Percentiles rank a stretch among this genome's conserved stretches.
Evolutionary conservation across 208 protist species (phyloP).

Genomic region (Wallacemonas rigidus): DNA sequence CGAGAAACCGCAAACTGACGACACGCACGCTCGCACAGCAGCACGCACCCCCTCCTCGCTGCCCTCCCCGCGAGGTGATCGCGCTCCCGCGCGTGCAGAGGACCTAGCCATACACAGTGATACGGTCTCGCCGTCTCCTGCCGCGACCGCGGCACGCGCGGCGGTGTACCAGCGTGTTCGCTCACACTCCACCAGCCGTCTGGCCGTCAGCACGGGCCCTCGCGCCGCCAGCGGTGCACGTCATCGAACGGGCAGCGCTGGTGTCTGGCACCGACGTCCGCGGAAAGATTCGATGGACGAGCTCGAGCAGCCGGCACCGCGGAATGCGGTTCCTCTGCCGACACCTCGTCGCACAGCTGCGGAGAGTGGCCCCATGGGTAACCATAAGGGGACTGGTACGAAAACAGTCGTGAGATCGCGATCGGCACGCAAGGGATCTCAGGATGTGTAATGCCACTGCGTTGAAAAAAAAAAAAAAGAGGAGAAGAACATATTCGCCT

Average conservation of each 20-base stretch:
- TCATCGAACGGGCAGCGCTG: no score
- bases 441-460: not conserved
- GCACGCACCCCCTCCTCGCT: no score
- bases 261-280: not conserved
- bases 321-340: not conserved
- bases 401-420: slow-evolving; percentile 10
- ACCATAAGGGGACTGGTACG: not conserved
- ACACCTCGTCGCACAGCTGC: not conserved
- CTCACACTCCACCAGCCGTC: slow-evolving; percentile 5
- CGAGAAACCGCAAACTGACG: no score
- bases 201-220: not conserved
- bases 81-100: not conserved
- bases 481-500: not conserved
- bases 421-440: not conserved
- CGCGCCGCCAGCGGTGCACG: not conserved
- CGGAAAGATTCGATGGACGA: slow-evolving; percentile 5
- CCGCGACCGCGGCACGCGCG: not conserved
- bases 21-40: no score
- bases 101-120: not conserved
- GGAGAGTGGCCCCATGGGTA: not conserved
- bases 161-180: slow-evolving; percentile 7
- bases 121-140: not conserved
- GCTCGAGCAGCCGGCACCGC: not conserved
- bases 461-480: not conserved
- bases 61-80: no score